Evolutionary conservation across 139 green algal genomes (phyloP).

Genomic region (Chlorella sp.): DNA sequence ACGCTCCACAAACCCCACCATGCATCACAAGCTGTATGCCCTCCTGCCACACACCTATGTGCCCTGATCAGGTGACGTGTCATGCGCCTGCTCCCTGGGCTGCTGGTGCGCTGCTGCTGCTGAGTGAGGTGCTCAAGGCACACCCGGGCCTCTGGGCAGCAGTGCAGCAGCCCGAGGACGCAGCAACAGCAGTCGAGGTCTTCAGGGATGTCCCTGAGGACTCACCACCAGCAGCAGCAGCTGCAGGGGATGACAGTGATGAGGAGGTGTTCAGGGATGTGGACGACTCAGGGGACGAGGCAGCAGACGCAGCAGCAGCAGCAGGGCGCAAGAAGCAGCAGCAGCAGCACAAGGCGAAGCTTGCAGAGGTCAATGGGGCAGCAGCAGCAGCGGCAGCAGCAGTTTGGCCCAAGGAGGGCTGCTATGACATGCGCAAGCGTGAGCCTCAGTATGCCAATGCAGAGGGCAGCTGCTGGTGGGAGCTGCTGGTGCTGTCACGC

Average conservation of each 20-base stretch:
- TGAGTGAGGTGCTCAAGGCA: constrained; percentile 53
- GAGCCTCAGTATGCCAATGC: constrained; percentile 70
- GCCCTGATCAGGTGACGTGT: too few species aligned
- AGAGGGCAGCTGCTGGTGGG: constrained; percentile 81
- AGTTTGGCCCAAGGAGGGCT: constrained; percentile 35
- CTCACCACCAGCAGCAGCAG: too few species aligned
- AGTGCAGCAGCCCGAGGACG: constrained; percentile 76
- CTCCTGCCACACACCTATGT: too few species aligned
- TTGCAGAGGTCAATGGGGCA: too few species aligned
- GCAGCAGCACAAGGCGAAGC: neutral
- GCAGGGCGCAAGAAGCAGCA: neutral
- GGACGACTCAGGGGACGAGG: constrained; percentile 21
- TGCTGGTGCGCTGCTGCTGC: constrained; percentile 79
- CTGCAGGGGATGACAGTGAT: constrained; percentile 6
- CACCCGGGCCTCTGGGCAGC: constrained; percentile 69
- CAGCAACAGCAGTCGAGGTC: too few species aligned
- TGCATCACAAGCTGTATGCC: too few species aligned
- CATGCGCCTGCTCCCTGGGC: constrained; percentile 69
- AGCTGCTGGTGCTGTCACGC: constrained; percentile 68
- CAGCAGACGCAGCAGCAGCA: neutral
- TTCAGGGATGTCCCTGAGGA: too few species aligned
- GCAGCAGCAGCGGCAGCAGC: too few species aligned
- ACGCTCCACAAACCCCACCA: too few species aligned
- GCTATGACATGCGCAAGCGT: constrained; percentile 82
- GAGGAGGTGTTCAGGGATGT: constrained; percentile 5